Conservation (phyloP, 306 rosid species). For the Quercus mongolica region DNA sequence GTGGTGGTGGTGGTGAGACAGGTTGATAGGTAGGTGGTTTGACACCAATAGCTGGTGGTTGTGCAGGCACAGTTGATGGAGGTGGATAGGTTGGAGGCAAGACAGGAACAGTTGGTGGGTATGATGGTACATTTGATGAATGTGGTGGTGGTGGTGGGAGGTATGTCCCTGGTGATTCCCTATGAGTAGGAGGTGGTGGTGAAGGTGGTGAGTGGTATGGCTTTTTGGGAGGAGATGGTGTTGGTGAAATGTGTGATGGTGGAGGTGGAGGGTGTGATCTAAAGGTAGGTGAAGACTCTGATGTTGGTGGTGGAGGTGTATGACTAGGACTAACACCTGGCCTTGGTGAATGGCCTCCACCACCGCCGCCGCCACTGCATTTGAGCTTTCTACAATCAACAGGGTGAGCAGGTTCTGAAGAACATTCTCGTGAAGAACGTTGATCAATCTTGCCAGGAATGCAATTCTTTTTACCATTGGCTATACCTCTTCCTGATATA, state of each 20-base stretch:
- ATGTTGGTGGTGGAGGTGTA: conserved; percentile 26
- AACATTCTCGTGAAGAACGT: too few relatives aligned
- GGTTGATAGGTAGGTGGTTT: not conserved
- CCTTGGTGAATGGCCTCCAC: not conserved
- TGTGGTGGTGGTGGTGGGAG: not conserved
- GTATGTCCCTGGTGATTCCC: conserved; percentile 18
- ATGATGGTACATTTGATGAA: not conserved
- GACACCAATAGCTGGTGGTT: too few relatives aligned
- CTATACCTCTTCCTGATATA: too few relatives aligned
- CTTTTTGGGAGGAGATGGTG: not conserved
- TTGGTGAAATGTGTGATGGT: not conserved
- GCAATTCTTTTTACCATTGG: too few relatives aligned
- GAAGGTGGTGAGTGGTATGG: not conserved
- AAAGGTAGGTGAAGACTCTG: conserved; percentile 24
- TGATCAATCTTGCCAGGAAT: too few relatives aligned
- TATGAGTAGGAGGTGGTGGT: conserved; percentile 18
- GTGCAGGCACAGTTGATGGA: not conserved
- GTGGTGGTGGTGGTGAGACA: not conserved
- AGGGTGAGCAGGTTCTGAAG: too few relatives aligned
- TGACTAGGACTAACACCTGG: not conserved
- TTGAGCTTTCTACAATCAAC: too few relatives aligned
- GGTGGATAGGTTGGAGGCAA: not conserved
- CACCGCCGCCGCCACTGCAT: too few relatives aligned
- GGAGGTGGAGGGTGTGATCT: conserved; percentile 26
- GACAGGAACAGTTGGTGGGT: not conserved